Evolutionary conservation across 2,329 filamentous ascomycete genomes (phyloP), one percentile per base, ranked within the genome.

Genomic region (Arthrobotrys conoides): DNA sequence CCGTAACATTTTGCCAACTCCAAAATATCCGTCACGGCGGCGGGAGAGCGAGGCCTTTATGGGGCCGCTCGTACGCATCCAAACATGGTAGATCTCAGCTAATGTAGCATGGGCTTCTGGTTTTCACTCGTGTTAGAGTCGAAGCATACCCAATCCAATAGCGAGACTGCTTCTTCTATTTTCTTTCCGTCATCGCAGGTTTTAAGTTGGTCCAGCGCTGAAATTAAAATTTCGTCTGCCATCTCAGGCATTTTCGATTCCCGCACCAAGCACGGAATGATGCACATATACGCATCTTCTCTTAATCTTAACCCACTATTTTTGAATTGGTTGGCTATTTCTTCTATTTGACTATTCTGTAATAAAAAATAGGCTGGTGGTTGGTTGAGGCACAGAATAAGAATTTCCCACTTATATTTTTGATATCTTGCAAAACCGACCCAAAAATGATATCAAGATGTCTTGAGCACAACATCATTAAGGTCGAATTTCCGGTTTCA

Each of bases 261-360:
- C 9, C 38, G 48, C 4, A 36, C 81, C 6, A 84, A 69, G 0
- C 82, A 80, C 30, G 83, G 82, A 24, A 84, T 81, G 24, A 83
- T 83, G 67, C 80, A 79, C 66, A 82, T 72, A 53, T 82, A 83
- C n/a, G 82, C 71, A 16, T 84, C 81, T 22, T 81, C 79, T 3
- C 81, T 48, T 18, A 59, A 81, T 0, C 80, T 80, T 5, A 84
- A 63, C 3, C 81, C 81, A 3, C 80, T 81, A 44, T 33, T 77
- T n/a, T 82, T 71, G 6, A 83, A 80, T 1, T 78, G 76, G 24
- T 82, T 72, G 0, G 77, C 81, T 53, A 83, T 65, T 6, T 68
- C 61, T 48, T 77, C 73, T 18, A 77, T 22, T 0, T 14, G 38
- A 14, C 55, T 57, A 18, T 77, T 71, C 20, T 71, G 38, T 2